phyloP scores from a whole-genome alignment of 495 filamentous ascomycete species.

The Aspergillus diversus region DNA sequence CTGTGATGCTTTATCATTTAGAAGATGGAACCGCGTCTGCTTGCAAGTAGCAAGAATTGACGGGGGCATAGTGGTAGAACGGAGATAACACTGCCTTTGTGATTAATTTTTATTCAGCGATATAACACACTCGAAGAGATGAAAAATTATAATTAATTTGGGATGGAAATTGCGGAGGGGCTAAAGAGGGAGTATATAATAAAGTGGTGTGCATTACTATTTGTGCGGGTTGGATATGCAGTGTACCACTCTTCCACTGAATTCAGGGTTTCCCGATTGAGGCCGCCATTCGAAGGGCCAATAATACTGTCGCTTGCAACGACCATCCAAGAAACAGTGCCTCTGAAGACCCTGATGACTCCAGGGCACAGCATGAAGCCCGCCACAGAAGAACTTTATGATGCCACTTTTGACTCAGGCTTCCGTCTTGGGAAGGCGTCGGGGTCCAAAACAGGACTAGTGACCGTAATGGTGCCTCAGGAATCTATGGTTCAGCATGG shows the following conservation, averaged over 20 bases:
- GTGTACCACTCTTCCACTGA: neutral
- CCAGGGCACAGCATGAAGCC: neutral
- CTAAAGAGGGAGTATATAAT: too few relatives aligned
- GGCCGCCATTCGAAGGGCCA: neutral
- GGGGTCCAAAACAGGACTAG: constrained; percentile 41
- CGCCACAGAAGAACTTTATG: neutral
- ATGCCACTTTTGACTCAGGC: too few relatives aligned
- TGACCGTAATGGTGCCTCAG: constrained; percentile 8
- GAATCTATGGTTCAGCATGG: neutral
- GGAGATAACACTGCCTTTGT: neutral
- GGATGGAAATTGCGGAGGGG: too few relatives aligned
- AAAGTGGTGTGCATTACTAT: too few relatives aligned
- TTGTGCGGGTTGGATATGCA: too few relatives aligned
- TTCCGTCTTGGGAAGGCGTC: constrained; percentile 15
- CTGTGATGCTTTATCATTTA: constrained; percentile 43
- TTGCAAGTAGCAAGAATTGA: constrained; percentile 52
- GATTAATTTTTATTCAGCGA: neutral
- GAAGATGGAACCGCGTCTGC: constrained; percentile 50
- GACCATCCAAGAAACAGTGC: neutral
- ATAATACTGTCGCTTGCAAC: neutral
- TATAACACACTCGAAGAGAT: neutral
- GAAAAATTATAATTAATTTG: too few relatives aligned
- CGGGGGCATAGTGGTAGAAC: constrained; percentile 22
- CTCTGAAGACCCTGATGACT: neutral
- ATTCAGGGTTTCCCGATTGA: neutral